phyloP scores from a whole-genome alignment of 176 grass and related monocot genomes.

The Eragrostis nindensis region DNA sequence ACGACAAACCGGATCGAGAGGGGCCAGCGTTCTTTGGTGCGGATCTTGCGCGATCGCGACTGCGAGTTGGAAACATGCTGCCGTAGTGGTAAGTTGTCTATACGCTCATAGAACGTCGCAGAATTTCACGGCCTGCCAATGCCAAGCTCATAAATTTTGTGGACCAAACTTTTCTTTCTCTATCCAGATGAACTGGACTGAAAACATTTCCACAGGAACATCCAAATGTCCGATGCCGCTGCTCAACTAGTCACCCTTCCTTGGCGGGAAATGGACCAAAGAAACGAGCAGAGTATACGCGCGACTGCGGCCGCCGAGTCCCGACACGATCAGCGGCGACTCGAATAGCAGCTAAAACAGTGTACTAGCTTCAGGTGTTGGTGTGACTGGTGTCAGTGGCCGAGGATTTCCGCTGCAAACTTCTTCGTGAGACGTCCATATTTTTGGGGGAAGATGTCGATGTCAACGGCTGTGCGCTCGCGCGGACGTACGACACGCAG shows the following conservation, averaged over 20 bases:
- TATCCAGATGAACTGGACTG: not conserved
- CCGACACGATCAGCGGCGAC: not conserved
- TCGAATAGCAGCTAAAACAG: no score
- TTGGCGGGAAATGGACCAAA: not conserved
- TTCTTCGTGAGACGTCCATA: not conserved
- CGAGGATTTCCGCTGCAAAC: not conserved
- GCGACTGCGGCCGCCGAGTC: not conserved
- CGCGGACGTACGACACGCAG: not conserved
- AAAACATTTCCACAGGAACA: not conserved
- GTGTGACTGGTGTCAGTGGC: no score
- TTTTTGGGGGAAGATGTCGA: not conserved
- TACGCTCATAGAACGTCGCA: not conserved
- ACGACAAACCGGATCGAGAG: no score
- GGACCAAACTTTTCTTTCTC: not conserved
- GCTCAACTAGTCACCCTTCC: not conserved
- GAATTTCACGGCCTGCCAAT: not conserved
- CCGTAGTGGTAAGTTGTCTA: no score
- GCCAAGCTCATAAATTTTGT: not conserved
- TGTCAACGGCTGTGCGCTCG: not conserved
- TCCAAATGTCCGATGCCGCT: no score
- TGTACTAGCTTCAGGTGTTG: not conserved
- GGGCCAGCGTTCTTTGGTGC: not conserved
- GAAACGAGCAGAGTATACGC: not conserved
- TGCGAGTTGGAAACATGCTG: no score
- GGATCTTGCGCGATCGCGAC: not conserved